phyloP scores from a whole-genome alignment of 148 eudicot species.

The Rhododendron griersonianum region DNA sequence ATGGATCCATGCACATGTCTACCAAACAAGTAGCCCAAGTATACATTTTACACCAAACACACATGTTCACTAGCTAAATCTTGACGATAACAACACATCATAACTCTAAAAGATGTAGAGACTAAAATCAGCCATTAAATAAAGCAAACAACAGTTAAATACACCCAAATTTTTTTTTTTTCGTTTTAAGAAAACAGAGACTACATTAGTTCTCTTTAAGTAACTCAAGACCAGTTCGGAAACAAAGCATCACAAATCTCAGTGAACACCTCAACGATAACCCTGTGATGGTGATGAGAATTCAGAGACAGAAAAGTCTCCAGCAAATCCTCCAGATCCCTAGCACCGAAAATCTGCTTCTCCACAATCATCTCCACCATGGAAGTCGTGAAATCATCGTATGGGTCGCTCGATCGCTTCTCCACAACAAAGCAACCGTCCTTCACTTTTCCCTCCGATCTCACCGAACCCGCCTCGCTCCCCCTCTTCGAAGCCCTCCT shows the following conservation, averaged over 20 bases:
- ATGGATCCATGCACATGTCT: neutral
- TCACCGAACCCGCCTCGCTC: conserved; percentile 11
- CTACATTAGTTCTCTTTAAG: neutral
- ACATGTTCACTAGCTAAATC: neutral
- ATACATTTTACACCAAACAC: neutral
- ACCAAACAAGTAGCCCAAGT: neutral
- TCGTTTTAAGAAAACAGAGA: neutral
- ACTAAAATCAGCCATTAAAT: neutral
- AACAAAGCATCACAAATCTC: conserved; percentile 78
- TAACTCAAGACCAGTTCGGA: conserved; percentile 26
- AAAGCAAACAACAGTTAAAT: neutral
- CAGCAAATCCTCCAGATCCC: conserved; percentile 39
- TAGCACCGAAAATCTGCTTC: conserved; percentile 48
- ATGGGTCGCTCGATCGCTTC: conserved; percentile 54
- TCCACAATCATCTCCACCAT: conserved; percentile 69
- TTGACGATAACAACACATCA: conserved; percentile 11
- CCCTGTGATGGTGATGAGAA: conserved; percentile 52
- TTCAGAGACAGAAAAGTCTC: conserved; percentile 53
- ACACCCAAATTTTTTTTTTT: neutral
- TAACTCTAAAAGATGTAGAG: neutral
- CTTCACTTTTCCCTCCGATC: conserved; percentile 39
- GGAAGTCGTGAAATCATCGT: conserved; percentile 48
- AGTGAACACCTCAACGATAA: conserved; percentile 53
- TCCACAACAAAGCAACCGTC: conserved; percentile 48
- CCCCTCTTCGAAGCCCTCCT: conserved; percentile 10